phyloP scores from a whole-genome alignment of 352 stramenopile genomes.

The Bremia lactucae region DNA sequence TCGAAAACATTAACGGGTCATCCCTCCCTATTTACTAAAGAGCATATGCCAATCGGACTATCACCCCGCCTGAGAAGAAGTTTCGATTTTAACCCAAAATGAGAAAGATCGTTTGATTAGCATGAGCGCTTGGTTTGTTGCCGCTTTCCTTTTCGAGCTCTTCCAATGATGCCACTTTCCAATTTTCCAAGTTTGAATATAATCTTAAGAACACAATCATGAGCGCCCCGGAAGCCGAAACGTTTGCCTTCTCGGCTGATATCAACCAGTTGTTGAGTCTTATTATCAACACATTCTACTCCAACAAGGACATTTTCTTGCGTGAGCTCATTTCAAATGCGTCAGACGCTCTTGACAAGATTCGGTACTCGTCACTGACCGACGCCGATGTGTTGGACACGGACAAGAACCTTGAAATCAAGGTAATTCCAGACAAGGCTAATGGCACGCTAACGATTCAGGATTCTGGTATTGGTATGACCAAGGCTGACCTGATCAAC shows the following conservation, averaged over 20 bases:
- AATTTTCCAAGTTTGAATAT: slow-evolving; percentile 44
- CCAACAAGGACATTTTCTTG: slow-evolving; percentile 99
- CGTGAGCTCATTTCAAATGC: slow-evolving; percentile 95
- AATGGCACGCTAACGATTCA: slow-evolving; percentile 99
- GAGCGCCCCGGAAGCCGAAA: slow-evolving; percentile 88
- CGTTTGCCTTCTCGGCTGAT: slow-evolving; percentile 98
- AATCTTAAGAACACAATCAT: slow-evolving; percentile 23
- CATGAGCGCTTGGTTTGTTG: slow-evolving; percentile 22
- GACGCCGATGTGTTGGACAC: slow-evolving; percentile 92
- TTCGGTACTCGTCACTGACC: slow-evolving; percentile 94
- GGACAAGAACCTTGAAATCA: slow-evolving; percentile 97
- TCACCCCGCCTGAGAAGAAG: slow-evolving; percentile 23
- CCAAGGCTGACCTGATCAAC: slow-evolving; percentile 98
- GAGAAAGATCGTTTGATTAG: slow-evolving; percentile 13
- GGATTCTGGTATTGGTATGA: slow-evolving; percentile 99
- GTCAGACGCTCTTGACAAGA: slow-evolving; percentile 96
- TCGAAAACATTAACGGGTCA: slow-evolving; percentile 24
- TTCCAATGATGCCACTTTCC: slow-evolving; percentile 28
- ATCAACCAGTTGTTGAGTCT: slow-evolving; percentile 99
- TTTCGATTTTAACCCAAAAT: slow-evolving; percentile 18
- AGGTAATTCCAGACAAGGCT: slow-evolving; percentile 98
- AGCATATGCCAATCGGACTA: no score
- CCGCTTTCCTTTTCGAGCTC: neutral
- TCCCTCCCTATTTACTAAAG: slow-evolving; percentile 8
- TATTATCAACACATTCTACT: slow-evolving; percentile 99